Evolutionary conservation across 2,329 filamentous ascomycete genomes (phyloP), one percentile per base, ranked within the genome.

Genomic region (Cladosporium sp.): DNA sequence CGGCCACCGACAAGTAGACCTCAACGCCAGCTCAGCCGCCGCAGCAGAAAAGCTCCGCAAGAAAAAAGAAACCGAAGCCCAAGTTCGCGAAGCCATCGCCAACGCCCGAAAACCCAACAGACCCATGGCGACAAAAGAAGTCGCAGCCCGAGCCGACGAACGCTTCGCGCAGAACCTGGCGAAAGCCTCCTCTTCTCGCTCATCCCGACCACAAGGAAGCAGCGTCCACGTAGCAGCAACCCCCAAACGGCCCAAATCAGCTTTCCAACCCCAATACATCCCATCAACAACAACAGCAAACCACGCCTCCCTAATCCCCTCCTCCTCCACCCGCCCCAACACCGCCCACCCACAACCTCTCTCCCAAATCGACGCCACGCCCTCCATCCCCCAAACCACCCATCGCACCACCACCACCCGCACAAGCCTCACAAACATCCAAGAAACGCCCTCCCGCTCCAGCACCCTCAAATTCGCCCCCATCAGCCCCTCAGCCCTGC

Each of bases 81-180:
- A 90, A 60, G 68, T 92, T 29, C 80, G 82, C 57, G 80, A 88
- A 52, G 88, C 88, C 7, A 91, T 93, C 43, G 79, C 79, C 5
- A 78, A 83, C 8, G 66, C 92, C 36, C 84, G 86, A 64, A 88
- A 84, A 66, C 88, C 88, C 1, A 90, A 92, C 60, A 79, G 88
- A 39, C 78, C 80, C 18, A 74, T 86, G 35, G 85, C 84, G 11
- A 82, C 82, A 27, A 83, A 82, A 59, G 78, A 81, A 32, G 74
- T 86, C 50, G 80, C 78, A 3, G 85, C 88, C 56, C 83, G 80
- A 20, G 78, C 80, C 4, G 84, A 89, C 63, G 78, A 78, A 58
- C 78, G 83, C 38, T 65, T 66, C 48, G 64, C 59, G 3, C 59
- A 63, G 49, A 62, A 20, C 5, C 42, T 51, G 12, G 27, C 9